phyloP scores from a whole-genome alignment of 352 stramenopile genomes.

The Phytophthora ramorum region DNA sequence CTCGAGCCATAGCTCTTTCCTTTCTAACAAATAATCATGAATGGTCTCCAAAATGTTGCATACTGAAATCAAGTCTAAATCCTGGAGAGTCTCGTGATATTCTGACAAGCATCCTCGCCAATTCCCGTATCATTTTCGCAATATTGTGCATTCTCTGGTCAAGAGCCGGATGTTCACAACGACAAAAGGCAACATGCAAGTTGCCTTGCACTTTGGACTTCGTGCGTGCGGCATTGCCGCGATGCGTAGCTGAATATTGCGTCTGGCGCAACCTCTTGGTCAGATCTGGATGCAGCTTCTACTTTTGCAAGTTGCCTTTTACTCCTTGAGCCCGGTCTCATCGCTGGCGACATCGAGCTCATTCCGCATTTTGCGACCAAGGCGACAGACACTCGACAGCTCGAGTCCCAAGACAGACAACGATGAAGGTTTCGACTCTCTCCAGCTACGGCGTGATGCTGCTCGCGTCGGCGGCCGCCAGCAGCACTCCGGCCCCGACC shows the following conservation, averaged over 20 bases:
- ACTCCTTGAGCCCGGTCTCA: slow-evolving; percentile 1
- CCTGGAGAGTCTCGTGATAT: slow-evolving; percentile 14
- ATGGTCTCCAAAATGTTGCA: slow-evolving; percentile 7
- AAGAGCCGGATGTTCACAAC: neutral
- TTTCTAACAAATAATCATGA: slow-evolving; percentile 17
- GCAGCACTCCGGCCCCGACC: slow-evolving; percentile 13
- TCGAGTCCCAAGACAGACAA: slow-evolving; percentile 23
- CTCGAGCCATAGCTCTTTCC: neutral
- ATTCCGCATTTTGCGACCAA: slow-evolving; percentile 32
- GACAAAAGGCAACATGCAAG: neutral
- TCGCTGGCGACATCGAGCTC: slow-evolving; percentile 4
- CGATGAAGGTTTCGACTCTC: slow-evolving; percentile 40
- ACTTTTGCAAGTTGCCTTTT: slow-evolving; percentile 19
- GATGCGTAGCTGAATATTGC: neutral
- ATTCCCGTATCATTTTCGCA: slow-evolving; percentile 2
- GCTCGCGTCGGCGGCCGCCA: slow-evolving; percentile 13
- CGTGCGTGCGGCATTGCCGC: slow-evolving; percentile 1
- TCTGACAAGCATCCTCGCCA: slow-evolving; percentile 10
- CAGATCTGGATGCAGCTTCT: slow-evolving; percentile 18
- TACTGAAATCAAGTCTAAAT: slow-evolving; percentile 24
- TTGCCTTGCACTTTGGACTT: neutral
- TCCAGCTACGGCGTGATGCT: slow-evolving; percentile 19
- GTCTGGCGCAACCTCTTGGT: slow-evolving; percentile 8
- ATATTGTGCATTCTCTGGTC: slow-evolving; percentile 17
- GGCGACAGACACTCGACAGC: slow-evolving; percentile 30